Conservation (phyloP, 1,284 basidiomycete species). For the Irpex lacteus region DNA sequence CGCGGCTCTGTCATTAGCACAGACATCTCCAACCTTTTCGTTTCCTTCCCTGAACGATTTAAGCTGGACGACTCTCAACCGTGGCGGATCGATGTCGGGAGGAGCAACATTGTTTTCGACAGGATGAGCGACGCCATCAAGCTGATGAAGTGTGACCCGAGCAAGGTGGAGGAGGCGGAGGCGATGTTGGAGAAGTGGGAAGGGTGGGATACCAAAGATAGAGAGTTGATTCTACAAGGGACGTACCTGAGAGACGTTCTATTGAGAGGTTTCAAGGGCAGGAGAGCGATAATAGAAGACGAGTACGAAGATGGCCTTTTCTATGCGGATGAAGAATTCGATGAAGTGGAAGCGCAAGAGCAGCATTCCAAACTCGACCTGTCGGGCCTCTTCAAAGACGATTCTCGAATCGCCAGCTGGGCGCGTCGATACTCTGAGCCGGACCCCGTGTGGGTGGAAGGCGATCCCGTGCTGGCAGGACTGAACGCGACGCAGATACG, state of each 20-base stretch:
- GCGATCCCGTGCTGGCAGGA: constrained; percentile 69
- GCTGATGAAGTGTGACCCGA: constrained; percentile 57
- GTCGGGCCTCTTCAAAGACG: neutral
- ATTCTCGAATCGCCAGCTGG: constrained; percentile 41
- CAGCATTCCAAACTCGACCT: neutral
- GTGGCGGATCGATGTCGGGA: constrained; percentile 78
- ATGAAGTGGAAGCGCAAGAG: neutral
- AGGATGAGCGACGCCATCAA: constrained; percentile 71
- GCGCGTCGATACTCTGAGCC: constrained; percentile 59
- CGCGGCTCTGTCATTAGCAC: constrained; percentile 55
- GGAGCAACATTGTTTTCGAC: constrained; percentile 63
- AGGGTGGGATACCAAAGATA: constrained; percentile 24
- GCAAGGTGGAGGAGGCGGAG: neutral
- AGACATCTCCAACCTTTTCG: constrained; percentile 47
- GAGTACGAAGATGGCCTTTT: neutral
- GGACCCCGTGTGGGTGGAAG: constrained; percentile 68
- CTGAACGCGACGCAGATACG: constrained; percentile 80
- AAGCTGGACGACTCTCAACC: constrained; percentile 40
- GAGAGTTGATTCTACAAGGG: constrained; percentile 57
- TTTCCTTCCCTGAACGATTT: constrained; percentile 56
- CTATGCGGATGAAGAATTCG: neutral
- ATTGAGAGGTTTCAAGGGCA: constrained; percentile 46
- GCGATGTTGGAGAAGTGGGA: constrained; percentile 27
- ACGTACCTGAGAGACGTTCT: constrained; percentile 71
- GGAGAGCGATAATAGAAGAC: neutral